phyloP scores from a whole-genome alignment of 2,329 filamentous ascomycete genomes.

The Aspergillus bombycis region DNA sequence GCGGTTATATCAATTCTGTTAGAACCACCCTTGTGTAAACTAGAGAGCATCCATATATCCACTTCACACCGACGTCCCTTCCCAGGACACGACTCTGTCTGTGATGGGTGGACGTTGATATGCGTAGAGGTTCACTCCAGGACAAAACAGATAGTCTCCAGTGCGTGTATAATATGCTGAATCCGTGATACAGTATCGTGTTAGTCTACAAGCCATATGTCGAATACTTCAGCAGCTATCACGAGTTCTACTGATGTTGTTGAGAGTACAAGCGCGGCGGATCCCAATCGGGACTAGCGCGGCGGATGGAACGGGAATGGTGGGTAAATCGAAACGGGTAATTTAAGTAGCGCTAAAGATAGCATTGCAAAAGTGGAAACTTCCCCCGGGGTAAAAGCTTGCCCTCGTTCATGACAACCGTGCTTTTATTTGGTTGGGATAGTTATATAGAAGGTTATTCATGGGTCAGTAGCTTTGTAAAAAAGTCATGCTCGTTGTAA shows the following conservation, averaged over 20 bases:
- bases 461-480: not conserved
- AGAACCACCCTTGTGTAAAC: not conserved
- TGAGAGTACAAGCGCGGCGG: not conserved
- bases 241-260: no score
- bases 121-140: not conserved
- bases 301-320: not conserved
- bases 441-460: not conserved
- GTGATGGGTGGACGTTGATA: no score
- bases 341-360: not conserved
- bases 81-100: no score
- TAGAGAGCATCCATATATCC: no score
- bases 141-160: fast-evolving
- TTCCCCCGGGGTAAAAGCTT: not conserved
- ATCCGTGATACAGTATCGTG: not conserved
- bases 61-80: no score
- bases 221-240: not conserved
- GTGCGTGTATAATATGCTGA: not conserved
- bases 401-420: not conserved
- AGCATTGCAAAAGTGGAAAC: not conserved
- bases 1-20: not conserved
- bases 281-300: not conserved
- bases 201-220: not conserved
- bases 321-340: not conserved
- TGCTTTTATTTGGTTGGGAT: not conserved
- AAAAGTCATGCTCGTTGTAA: not conserved